phyloP scores from a whole-genome alignment of 1,139 yeast genomes.

The Kodamaea sp. region DNA sequence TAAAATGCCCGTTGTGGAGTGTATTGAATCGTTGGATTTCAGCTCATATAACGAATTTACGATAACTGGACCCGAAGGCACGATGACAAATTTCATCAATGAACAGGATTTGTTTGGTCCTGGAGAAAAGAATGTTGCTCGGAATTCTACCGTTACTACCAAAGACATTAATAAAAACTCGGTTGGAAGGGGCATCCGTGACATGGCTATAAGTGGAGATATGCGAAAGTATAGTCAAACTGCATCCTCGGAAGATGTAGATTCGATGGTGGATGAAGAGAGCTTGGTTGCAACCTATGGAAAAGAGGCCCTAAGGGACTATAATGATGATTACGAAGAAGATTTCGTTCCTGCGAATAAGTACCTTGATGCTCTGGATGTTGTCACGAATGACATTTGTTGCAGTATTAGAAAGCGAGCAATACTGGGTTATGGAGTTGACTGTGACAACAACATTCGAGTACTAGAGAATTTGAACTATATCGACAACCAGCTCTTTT shows the following conservation, averaged over 20 bases:
- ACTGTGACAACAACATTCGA: conserved; percentile 63
- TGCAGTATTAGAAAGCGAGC: conserved; percentile 72
- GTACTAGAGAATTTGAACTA: conserved; percentile 57
- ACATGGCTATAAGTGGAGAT: conserved; percentile 18
- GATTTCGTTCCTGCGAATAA: conserved; percentile 32
- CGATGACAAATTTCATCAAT: conserved; percentile 39
- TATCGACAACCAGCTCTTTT: conserved; percentile 57
- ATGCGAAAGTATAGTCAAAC: conserved; percentile 22
- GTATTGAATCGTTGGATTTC: conserved; percentile 63
- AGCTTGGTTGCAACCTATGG: conserved; percentile 19
- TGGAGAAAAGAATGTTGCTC: conserved; percentile 1
- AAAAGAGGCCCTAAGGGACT: conserved; percentile 10
- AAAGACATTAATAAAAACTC: conserved; percentile 1
- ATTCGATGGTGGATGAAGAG: conserved; percentile 36
- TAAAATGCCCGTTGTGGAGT: conserved; percentile 73
- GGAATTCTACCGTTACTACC: background rate
- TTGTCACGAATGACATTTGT: conserved; percentile 63
- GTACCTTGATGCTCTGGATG: conserved; percentile 36
- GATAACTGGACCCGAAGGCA: conserved; percentile 65
- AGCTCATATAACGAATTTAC: conserved; percentile 73
- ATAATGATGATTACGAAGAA: conserved; percentile 29
- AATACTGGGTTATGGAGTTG: conserved; percentile 68
- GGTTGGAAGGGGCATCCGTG: conserved; percentile 9
- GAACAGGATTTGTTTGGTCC: conserved; percentile 11
- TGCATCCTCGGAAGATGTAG: conserved; percentile 29